Evolutionary conservation across 345 rosid genomes (phyloP).

Genomic region (Eucalyptus erythrocorys): DNA sequence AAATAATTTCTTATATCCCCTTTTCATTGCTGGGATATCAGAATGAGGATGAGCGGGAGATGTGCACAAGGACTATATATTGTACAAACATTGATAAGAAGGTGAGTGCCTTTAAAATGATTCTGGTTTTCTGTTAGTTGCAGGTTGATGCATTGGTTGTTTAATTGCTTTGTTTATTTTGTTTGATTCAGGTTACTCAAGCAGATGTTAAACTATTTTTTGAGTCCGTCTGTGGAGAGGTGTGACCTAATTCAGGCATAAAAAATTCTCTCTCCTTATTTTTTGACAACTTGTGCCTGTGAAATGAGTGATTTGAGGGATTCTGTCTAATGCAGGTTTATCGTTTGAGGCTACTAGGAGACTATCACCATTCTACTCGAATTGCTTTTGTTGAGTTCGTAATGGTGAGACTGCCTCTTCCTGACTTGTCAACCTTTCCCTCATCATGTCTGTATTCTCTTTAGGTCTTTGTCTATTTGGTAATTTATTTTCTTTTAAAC

Average conservation of each 20-base stretch:
- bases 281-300: neutral
- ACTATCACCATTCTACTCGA: constrained; percentile 29
- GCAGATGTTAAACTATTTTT: constrained; percentile 20
- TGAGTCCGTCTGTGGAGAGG: constrained; percentile 33
- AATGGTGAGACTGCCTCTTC: constrained; percentile 7
- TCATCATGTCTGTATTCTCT: neutral
- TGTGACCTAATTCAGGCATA: neutral
- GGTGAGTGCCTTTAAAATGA: constrained; percentile 17
- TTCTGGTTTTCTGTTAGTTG: neutral
- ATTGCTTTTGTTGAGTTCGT: constrained; percentile 34
- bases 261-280: neutral
- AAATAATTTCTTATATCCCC: neutral
- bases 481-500: neutral
- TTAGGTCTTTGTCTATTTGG: neutral
- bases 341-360: constrained; percentile 34
- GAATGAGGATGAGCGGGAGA: constrained; percentile 91
- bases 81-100: constrained; percentile 93
- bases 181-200: constrained; percentile 18
- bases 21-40: constrained; percentile 6
- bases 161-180: neutral
- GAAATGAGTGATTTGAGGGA: neutral
- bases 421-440: neutral
- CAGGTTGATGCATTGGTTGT: neutral
- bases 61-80: constrained; percentile 87
- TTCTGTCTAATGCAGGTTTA: constrained; percentile 11